Percentiles rank a stretch among this genome's conserved stretches.
phyloP scores from a whole-genome alignment of 805 yeast genomes.

The Saccharomycopsis lassenensis region DNA sequence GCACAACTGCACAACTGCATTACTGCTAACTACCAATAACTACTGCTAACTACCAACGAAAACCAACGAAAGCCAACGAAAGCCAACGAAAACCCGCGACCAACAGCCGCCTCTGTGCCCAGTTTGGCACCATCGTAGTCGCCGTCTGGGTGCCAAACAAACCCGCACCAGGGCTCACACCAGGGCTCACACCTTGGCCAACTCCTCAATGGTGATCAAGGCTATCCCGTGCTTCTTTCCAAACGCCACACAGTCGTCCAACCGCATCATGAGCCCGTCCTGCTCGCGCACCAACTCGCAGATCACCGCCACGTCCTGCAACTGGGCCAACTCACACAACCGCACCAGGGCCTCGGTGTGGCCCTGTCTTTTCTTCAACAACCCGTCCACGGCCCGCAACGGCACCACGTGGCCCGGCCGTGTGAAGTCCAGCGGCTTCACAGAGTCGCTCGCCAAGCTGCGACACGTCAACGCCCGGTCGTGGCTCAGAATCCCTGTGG shows the following conservation, averaged over 20 bases:
- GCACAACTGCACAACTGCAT: too few relatives aligned
- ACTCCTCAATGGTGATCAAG: constrained; percentile 67
- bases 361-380: constrained; percentile 73
- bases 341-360: constrained; percentile 98
- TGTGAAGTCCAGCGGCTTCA: constrained; percentile 56
- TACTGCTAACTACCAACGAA: too few relatives aligned
- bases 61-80: too few relatives aligned
- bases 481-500: constrained; percentile 93
- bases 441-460: constrained; percentile 49
- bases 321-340: constrained; percentile 62
- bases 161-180: too few relatives aligned
- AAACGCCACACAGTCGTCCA: constrained; percentile 73
- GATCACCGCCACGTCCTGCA: constrained; percentile 81
- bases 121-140: too few relatives aligned
- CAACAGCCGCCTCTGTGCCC: too few relatives aligned
- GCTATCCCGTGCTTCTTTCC: constrained; percentile 51
- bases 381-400: constrained; percentile 79
- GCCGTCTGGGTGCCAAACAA: too few relatives aligned
- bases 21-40: too few relatives aligned
- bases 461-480: constrained; percentile 82
- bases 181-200: constrained; percentile 51
- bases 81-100: too few relatives aligned
- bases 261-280: constrained; percentile 93
- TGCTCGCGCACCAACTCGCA: constrained; percentile 89
- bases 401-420: constrained; percentile 96